phyloP scores from a whole-genome alignment of 495 filamentous ascomycete species.

The Aspergillus incahuasiensis region DNA sequence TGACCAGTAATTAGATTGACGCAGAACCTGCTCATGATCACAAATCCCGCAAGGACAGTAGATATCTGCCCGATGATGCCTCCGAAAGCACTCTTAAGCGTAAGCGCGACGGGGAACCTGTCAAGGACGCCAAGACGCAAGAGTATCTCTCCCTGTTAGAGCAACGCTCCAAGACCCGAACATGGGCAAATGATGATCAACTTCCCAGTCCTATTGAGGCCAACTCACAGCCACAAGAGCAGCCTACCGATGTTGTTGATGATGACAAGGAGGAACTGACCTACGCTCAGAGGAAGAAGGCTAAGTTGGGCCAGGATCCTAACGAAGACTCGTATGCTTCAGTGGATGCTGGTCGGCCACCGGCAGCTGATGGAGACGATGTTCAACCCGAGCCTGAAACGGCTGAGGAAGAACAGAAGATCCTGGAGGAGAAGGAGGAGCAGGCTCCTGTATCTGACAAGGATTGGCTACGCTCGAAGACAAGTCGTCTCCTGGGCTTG shows the following conservation, averaged over 20 bases:
- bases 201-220: slow-evolving; percentile 31
- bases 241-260: slow-evolving; percentile 22
- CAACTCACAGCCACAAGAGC: slow-evolving; percentile 19
- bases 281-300: slow-evolving; percentile 38
- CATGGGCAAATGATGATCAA: slow-evolving; percentile 59
- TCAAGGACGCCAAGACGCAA: slow-evolving; percentile 69
- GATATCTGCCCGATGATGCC: slow-evolving; percentile 13
- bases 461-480: slow-evolving; percentile 91
- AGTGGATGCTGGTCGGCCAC: not conserved
- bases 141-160: slow-evolving; percentile 86
- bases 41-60: slow-evolving; percentile 24
- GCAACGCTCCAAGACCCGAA: slow-evolving; percentile 59
- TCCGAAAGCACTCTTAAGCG: slow-evolving; percentile 46
- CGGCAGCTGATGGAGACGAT: slow-evolving; percentile 1
- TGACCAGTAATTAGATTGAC: slow-evolving; percentile 42
- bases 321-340: slow-evolving; percentile 1
- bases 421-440: slow-evolving; percentile 21
- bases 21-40: slow-evolving; percentile 32
- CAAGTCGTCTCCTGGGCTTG: slow-evolving; percentile 83
- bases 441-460: slow-evolving; percentile 49
- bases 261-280: slow-evolving; percentile 39
- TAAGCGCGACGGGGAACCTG: slow-evolving; percentile 45
- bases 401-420: slow-evolving; percentile 17
- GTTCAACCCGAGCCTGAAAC: slow-evolving; percentile 25
- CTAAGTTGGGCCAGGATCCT: slow-evolving; percentile 20